phyloP scores from a whole-genome alignment of 2,329 filamentous ascomycete species.

The Colletotrichum abscissum region DNA sequence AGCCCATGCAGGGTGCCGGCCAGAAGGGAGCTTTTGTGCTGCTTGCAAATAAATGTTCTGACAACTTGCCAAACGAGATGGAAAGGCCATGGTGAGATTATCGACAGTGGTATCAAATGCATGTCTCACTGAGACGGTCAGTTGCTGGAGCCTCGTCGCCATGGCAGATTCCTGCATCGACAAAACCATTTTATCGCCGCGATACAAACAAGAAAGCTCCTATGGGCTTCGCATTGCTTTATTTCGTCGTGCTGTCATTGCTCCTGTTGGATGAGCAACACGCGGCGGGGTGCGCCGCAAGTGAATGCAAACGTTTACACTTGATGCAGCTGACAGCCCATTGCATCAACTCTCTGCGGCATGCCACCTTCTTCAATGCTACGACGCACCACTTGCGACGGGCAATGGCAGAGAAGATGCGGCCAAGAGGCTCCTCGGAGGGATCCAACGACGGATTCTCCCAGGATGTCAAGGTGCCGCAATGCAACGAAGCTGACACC shows the following conservation, averaged over 20 bases:
- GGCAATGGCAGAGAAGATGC: neutral
- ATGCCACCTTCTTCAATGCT: neutral
- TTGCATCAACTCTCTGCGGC: conserved; percentile 3
- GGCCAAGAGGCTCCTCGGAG: neutral
- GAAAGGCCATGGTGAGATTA: neutral
- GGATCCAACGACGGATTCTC: conserved; percentile 11
- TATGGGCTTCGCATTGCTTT: neutral
- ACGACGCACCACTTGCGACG: neutral
- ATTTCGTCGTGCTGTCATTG: neutral
- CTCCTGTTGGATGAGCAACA: neutral
- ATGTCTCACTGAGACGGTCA: neutral
- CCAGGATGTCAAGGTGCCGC: conserved; percentile 1
- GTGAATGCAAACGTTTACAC: neutral
- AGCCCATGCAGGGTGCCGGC: conserved; percentile 29
- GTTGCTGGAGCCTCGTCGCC: neutral
- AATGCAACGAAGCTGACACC: conserved; percentile 1
- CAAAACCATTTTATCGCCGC: neutral
- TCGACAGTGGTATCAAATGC: neutral
- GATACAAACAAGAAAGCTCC: neutral
- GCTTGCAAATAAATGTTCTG: neutral
- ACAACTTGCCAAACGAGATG: neutral
- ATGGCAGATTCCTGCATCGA: neutral
- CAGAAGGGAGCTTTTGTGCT: conserved; percentile 10
- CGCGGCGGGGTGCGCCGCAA: conserved; percentile 9
- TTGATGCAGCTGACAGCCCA: conserved; percentile 7